phyloP scores from a whole-genome alignment of 345 rosid genomes.

The Microcos paniculata region DNA sequence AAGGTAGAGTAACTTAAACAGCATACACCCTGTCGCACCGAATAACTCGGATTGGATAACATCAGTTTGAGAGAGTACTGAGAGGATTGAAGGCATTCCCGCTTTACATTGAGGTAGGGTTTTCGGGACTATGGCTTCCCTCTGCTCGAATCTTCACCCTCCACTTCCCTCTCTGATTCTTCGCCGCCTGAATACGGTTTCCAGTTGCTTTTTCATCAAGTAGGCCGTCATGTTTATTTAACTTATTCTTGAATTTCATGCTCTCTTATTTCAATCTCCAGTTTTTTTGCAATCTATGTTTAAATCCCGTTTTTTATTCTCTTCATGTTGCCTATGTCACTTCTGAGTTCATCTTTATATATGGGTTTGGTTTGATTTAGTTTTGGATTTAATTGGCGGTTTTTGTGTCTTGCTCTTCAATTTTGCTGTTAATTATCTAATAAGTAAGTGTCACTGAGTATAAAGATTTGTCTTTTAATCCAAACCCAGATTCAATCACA shows the following conservation, averaged over 20 bases:
- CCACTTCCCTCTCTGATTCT: conserved; percentile 12
- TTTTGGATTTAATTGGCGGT: background rate
- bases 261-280: background rate
- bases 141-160: conserved; percentile 33
- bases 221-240: background rate
- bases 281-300: background rate
- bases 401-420: background rate
- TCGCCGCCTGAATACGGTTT: conserved; percentile 20
- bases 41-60: conserved; percentile 2
- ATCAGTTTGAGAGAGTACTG: background rate
- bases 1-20: background rate
- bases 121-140: conserved; percentile 31
- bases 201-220: conserved; percentile 20
- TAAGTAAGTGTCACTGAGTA: background rate
- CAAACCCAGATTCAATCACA: background rate
- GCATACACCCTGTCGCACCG: background rate
- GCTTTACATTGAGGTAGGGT: conserved; percentile 9
- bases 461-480: background rate
- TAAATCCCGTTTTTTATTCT: background rate
- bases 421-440: background rate
- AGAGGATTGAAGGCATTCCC: conserved; percentile 2
- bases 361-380: background rate
- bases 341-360: background rate
- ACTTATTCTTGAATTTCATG: background rate
- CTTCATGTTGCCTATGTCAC: background rate